Base-by-base conservation (phyloP, 257 asterid species). In the Lycium barbarum region DNA sequence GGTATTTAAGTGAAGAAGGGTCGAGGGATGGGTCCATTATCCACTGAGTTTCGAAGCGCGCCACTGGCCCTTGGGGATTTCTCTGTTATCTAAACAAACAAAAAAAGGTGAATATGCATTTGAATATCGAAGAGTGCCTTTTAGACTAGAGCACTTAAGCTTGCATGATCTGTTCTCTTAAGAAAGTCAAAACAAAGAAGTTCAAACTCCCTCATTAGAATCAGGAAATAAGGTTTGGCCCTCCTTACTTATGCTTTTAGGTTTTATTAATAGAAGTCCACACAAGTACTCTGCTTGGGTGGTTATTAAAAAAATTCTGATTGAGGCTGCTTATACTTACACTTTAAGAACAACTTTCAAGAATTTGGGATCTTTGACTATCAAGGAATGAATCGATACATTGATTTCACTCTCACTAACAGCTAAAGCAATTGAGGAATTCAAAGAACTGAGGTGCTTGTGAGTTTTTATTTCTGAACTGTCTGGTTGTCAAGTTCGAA, bases 391-490 rank as follows among this genome's bases (percentile, higher is more conserved):
- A 74, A 49, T 49, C 43, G 3, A 22, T 47, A 74, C 14, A 13
- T 74, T 74, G 62, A 49, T 49, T 47, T 74, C 3, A 47, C 81
- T 74, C 59, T 40, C 4, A 49, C n/a, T 51, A 49, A 49, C 81
- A 49, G 81, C 81, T 49, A 49, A 74, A 35, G 43, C 43, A 20
- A 22, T 74, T 45, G 62, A 74, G 43, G 61, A 22, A 49, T 74
- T 74, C 49, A 10, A 74, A 74, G 59, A 74, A 13, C 20, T 9
- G 4, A 74, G 62, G 45, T 74, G 81, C 81, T 74, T 22, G 62
- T 13, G 62, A 74, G 43, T 74, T 74, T 33, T 51, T 43, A 74
- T 74, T 74, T 74, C 17, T 49, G 81, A 74, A 49, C 81, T 45
- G 57, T 45, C 80, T 72, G 36, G 81, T 49, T 76, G 20, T 76